Evolutionary conservation across 208 protist genomes (phyloP).

Genomic region (Trypanosomatidae sp.): DNA sequence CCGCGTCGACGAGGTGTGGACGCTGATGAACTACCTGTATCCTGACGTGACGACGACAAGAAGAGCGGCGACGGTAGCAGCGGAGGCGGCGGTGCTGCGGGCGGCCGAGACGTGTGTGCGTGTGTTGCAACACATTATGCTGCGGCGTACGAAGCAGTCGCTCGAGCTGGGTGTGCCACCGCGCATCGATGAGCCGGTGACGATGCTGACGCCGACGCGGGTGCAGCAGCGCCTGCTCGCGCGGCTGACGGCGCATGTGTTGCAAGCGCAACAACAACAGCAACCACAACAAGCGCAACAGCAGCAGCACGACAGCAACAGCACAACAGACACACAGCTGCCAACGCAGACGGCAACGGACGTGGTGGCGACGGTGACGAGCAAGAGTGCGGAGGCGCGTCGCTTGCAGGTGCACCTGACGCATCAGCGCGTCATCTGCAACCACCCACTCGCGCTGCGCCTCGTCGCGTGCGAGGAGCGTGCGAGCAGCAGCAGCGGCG

Average conservation of each 20-base stretch:
- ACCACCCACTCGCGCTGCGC: constrained; percentile 64
- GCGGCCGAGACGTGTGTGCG: constrained; percentile 45
- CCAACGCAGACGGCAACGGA: too few relatives aligned
- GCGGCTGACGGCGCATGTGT: constrained; percentile 29
- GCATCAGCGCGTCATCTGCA: constrained; percentile 76
- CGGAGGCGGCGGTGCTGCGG: constrained; percentile 9
- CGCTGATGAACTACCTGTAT: constrained; percentile 93
- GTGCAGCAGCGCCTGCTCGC: constrained; percentile 66
- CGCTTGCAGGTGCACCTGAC: constrained; percentile 27
- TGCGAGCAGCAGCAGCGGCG: not conserved
- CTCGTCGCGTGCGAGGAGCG: constrained; percentile 39
- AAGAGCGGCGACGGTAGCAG: constrained; percentile 15
- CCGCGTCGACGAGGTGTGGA: constrained; percentile 93
- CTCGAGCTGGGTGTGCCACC: constrained; percentile 96
- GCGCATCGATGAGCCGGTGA: constrained; percentile 82
- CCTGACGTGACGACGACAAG: constrained; percentile 17
- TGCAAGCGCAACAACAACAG: too few relatives aligned
- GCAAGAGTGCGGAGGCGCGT: too few relatives aligned
- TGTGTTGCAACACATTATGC: constrained; percentile 83
- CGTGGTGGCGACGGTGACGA: too few relatives aligned
- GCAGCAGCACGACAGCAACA: constrained; percentile 11
- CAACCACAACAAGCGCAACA: too few relatives aligned
- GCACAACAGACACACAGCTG: constrained; percentile 13
- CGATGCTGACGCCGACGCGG: constrained; percentile 50
- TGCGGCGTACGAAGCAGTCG: constrained; percentile 93